A percentile compares a stretch with the other conserved stretches of the same genome.
These are phyloP conservation scores for Lodderomyces parapsilosis DNA, from an alignment of 1,139 yeast species.

Conservation along the genomic window DNA sequence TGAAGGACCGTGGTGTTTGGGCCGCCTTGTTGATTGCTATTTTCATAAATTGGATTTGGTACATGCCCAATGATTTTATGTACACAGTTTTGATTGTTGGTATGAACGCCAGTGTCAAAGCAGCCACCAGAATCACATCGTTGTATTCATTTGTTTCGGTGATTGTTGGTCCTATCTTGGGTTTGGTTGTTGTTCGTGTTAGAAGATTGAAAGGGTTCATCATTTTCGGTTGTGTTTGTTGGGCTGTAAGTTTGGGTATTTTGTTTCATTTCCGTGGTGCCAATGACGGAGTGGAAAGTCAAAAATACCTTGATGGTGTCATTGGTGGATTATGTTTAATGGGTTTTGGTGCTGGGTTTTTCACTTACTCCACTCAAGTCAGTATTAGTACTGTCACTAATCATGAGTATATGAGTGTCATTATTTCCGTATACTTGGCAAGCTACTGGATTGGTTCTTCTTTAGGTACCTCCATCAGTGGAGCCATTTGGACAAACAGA, in stretches of 20 bases:
- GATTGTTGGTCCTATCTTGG: constrained; percentile 59
- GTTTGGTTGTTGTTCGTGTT: constrained; percentile 50
- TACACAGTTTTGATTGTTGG: constrained; percentile 65
- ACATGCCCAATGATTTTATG: constrained; percentile 68
- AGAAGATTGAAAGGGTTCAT: constrained; percentile 61
- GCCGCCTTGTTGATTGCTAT: constrained; percentile 52
- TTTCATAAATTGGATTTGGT: constrained; percentile 57
- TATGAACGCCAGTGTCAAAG: constrained; percentile 52
- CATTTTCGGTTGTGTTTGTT: constrained; percentile 51
- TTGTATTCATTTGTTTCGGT: constrained; percentile 65
- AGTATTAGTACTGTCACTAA: constrained; percentile 61
- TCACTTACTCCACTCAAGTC: constrained; percentile 66
- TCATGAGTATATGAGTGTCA: constrained; percentile 65
- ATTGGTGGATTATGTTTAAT: constrained; percentile 65
- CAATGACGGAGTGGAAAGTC: constrained; percentile 21
- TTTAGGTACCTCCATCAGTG: constrained; percentile 53
- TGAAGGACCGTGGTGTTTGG: constrained; percentile 64
- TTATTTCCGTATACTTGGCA: constrained; percentile 55
- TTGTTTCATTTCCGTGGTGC: constrained; percentile 33
- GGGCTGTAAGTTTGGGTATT: constrained; percentile 35
- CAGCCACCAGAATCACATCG: constrained; percentile 67
- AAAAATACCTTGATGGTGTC: constrained; percentile 46
- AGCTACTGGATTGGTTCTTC: constrained; percentile 63
- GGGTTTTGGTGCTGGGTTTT: constrained; percentile 74
- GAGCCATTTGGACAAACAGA: constrained; percentile 60